Evolutionary conservation across 1,284 basidiomycete genomes (phyloP), one percentile per base, ranked within the genome.

Genomic region (Stereum hirsutum): DNA sequence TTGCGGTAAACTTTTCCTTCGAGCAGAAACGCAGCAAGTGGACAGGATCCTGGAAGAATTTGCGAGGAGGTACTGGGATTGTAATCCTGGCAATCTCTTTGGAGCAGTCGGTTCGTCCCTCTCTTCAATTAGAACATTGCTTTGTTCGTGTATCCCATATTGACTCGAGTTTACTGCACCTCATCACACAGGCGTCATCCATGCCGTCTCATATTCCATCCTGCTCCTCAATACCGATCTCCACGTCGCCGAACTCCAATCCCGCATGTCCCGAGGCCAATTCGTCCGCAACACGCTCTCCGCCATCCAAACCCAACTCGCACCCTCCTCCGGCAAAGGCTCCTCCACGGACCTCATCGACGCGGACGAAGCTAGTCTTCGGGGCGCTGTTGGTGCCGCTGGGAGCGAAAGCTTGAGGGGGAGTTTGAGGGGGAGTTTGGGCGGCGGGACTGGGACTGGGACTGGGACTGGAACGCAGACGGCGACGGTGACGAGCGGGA

Each of bases 11-110:
- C 74, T 99, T 3, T 96, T 80, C 60, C 74, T 99, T 46, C 93
- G 92, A 58, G 95, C 85, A 2, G 95, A 99, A 65, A 96, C 95
- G 0, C 96, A 99, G 59, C 94, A 98, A 64, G 85, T 99, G 30
- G 96, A 99, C 62, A 82, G 95, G 33, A 96, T 99, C 52, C 72
- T 99, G 15, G 89, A 89, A 51, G 85, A 85, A 48, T 98, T 99
- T 56, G 89, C 87, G 49, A 70, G 80, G 36, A 76, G 91, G 6
- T 99, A 89, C 63, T 93, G 82, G 75, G 83, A 92, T 41, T 93
- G 90, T 59, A 98, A 99, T 59, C 84, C 88, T 0, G 68, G 67
- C 2, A 76, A 78, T 20, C 57, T 90, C 6, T 94, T 88, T 59
- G 89, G 89, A 24, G 89, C 80, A 50, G 72, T 88, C 4, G 86